Evolutionary conservation across 176 grass and related monocot genomes (phyloP), one percentile per base, ranked within the genome.

Genomic region (Oryza coarctata): DNA sequence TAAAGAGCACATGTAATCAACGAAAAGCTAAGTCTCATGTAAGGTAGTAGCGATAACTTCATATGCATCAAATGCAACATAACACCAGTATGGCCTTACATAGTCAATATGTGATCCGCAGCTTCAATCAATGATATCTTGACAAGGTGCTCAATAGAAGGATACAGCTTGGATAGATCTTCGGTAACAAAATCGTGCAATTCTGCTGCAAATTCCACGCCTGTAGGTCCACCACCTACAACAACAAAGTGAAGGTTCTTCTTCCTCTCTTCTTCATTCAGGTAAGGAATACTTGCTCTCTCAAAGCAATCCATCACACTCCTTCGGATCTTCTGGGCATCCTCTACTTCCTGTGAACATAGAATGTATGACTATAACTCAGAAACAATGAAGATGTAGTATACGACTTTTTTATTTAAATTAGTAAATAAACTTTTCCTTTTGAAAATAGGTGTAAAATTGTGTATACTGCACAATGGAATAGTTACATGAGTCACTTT

Each of bases 171-270:
- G 70, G 90, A 81, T 55, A 99, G 87, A 89, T 99, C 96, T 82
- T 99, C 89, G 11, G 89, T 74, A 40, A 99, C 91, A 85, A 99
- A 99, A 81, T 99, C 96, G 18, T 94, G 96, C 77, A 99, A 82
- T 80, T 93, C 89, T 38, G 93, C 87, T 20, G 96, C 93, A 80
- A 99, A 99, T 91, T 99, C 96, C 71, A 99, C 93, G 1, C 96
- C 96, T 5, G 96, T 93, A 79, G 96, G 96, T 64, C 96, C 96
- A 88, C 96, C 96, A 79, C 96, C 96, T 74, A 99, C 79, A 66
- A 99, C 64, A 40, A 99, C 89, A 70, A 99, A 98, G 87, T 98
- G 96, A 44, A 98, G 89, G 84, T 90, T 93, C 61, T 91, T 98
- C 86, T 86, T 95, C 77, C 84, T 93, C 82, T 95, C 93, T 58